phyloP scores from a whole-genome alignment of 2,329 filamentous ascomycete species.

The Orbilia javanica region DNA sequence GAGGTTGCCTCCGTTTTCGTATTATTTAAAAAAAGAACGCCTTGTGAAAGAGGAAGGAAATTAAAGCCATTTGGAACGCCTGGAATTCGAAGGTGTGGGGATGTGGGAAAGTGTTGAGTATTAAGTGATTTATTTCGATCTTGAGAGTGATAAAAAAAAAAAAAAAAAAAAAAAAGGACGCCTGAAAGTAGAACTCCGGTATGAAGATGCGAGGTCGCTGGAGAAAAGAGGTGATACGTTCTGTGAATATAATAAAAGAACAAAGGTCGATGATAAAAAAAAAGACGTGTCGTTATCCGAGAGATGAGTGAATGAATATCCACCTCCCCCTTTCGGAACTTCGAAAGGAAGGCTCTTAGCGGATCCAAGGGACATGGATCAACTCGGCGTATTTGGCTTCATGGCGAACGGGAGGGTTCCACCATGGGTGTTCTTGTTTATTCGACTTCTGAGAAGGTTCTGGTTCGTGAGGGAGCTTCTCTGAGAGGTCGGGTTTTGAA shows the following conservation, averaged over 20 bases:
- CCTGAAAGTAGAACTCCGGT: slow-evolving; percentile 9
- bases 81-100: slow-evolving; percentile 7
- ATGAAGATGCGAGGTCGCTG: slow-evolving; percentile 17
- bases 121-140: neutral
- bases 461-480: slow-evolving; percentile 39
- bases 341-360: neutral
- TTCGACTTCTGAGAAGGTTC: slow-evolving; percentile 10
- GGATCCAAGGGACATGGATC: slow-evolving; percentile 54
- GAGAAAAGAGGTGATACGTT: slow-evolving; percentile 1
- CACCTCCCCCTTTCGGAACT: neutral
- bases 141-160: neutral
- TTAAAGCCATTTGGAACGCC: slow-evolving; percentile 3
- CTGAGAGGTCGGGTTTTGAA: slow-evolving; percentile 48
- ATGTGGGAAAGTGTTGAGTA: slow-evolving; percentile 15
- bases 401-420: slow-evolving; percentile 51
- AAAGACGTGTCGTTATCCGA: slow-evolving; percentile 7
- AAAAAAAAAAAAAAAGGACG: neutral
- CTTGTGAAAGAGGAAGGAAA: neutral
- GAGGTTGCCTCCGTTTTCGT: neutral
- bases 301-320: neutral
- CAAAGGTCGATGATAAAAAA: neutral
- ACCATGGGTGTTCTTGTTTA: slow-evolving; percentile 43
- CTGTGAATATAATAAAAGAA: slow-evolving; percentile 1
- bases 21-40: slow-evolving; percentile 6
- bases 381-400: slow-evolving; percentile 57